Evolutionary conservation across 192 early-diverging fungal genomes (phyloP), one percentile per base, ranked within the genome.

Genomic region (Kickxella alabastrina): DNA sequence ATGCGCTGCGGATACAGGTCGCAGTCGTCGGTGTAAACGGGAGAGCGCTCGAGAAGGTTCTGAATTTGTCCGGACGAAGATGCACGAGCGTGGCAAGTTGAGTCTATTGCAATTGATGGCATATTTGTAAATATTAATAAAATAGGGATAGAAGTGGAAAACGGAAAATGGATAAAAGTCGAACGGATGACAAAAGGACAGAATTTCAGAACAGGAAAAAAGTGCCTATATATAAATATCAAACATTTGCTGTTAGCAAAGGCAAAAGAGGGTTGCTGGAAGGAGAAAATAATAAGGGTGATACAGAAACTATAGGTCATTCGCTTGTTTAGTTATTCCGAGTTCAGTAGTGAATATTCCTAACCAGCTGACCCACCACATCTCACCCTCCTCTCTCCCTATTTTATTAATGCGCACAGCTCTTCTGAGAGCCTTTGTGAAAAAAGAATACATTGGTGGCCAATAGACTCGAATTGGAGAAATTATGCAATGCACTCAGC

Each of bases 1-100:
- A 77, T 50, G 9, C 53, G 56, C 12, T 49, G 57, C 17, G 67
- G 74, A 26, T 77, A 54, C 56, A 77, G 54, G 63, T 77, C 67
- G 40, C 74, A 77, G 49, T 57, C 62, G 2, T 50, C 59, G 1
- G 62, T 61, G 49, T 62, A 77, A 19, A 54, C 45, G 12, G 74
- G 62, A 45, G 67, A 77, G 54, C 28, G 22, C 2, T 41, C 31
- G 23, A 76, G 40, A 21, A 76, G 36, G 10, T 66, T 54, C 22
- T 46, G 43, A 3, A 59, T 43, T 6, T 21, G 49, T 0, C 13
- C 27, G 28, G 23, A 14, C n/a, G 32, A 18, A 34, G 23, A 12
- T 7, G 55, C 17, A 14, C 29, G 19, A 23, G 34, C 17, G 6
- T 25, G 36, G 8, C 28, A 44, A 49, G 2, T 29, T 15, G 17